A percentile compares a stretch with the other conserved stretches of the same genome.
Conservation (phyloP, 352 stramenopile genomes). For the Pythium graminicola region DNA sequence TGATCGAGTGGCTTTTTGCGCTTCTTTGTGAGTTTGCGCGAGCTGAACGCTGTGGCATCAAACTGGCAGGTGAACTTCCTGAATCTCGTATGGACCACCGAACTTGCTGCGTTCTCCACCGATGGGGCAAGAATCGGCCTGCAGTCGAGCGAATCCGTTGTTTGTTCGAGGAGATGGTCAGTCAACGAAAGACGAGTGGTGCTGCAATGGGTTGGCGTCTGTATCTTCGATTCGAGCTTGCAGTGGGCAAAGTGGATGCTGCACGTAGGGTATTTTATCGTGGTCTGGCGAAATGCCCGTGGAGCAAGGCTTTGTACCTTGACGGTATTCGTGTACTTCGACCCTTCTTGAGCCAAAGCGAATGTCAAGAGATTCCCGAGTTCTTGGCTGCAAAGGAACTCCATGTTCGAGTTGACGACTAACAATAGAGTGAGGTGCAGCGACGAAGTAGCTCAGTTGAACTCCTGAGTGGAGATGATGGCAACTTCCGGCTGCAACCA, state of each 20-base stretch:
- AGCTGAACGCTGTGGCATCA: constrained; percentile 29
- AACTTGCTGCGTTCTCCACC: constrained; percentile 63
- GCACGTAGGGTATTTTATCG: constrained; percentile 74
- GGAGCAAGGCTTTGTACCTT: constrained; percentile 74
- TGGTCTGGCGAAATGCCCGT: constrained; percentile 57
- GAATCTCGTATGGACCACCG: background rate
- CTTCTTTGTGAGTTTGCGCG: constrained; percentile 60
- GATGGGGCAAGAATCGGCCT: constrained; percentile 50
- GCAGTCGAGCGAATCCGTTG: constrained; percentile 47
- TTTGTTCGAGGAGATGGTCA: constrained; percentile 64
- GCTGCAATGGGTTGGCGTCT: constrained; percentile 60
- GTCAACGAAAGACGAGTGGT: constrained; percentile 38
- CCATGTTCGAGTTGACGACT: constrained; percentile 46
- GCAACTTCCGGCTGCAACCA: too few relatives aligned
- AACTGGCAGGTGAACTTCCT: background rate
- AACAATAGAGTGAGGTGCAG: constrained; percentile 12
- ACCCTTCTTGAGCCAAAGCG: constrained; percentile 48
- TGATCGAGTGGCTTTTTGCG: constrained; percentile 72
- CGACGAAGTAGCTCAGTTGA: too few relatives aligned
- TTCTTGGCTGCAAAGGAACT: constrained; percentile 74
- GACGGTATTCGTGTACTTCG: constrained; percentile 56
- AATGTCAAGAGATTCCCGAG: constrained; percentile 57
- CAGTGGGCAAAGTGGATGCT: constrained; percentile 54
- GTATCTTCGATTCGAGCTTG: constrained; percentile 73
- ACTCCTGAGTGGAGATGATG: too few relatives aligned